Evolutionary conservation across 2,329 filamentous ascomycete species (phyloP).

Genomic region (Magnaporthales sp.): DNA sequence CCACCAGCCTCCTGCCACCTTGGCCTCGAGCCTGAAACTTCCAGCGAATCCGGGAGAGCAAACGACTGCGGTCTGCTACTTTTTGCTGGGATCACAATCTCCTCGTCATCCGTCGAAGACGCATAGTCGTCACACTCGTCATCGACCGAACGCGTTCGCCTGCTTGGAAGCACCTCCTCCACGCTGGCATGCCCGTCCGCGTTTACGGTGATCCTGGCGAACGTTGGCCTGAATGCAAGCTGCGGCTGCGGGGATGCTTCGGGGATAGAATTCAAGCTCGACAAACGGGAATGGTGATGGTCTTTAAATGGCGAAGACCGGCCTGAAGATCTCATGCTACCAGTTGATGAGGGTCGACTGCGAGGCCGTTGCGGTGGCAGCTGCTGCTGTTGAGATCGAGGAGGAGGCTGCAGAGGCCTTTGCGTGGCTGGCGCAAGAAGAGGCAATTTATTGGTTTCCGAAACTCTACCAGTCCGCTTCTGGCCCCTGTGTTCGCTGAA

Average conservation of each 20-base stretch:
- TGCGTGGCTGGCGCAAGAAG: slow-evolving; percentile 35
- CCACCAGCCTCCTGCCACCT: slow-evolving; percentile 34
- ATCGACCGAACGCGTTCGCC: slow-evolving; percentile 7
- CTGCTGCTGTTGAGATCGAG: slow-evolving; percentile 1
- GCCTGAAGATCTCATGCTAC: slow-evolving; percentile 30
- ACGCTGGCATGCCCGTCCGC: slow-evolving; percentile 50
- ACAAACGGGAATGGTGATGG: slow-evolving; percentile 37
- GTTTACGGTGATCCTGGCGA: slow-evolving; percentile 56
- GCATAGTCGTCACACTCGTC: slow-evolving; percentile 30
- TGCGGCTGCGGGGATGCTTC: slow-evolving; percentile 26
- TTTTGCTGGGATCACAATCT: slow-evolving; percentile 48
- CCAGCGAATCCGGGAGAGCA: slow-evolving; percentile 43
- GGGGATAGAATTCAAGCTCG: slow-evolving; percentile 48
- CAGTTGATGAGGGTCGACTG: slow-evolving; percentile 25
- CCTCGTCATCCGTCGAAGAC: slow-evolving; percentile 55
- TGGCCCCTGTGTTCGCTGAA: slow-evolving; percentile 44
- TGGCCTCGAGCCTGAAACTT: slow-evolving; percentile 33
- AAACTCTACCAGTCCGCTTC: slow-evolving; percentile 27
- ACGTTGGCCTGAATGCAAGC: slow-evolving; percentile 35
- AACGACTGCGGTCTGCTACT: slow-evolving; percentile 49
- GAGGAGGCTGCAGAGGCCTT: slow-evolving; percentile 14
- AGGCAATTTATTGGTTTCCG: slow-evolving; percentile 27
- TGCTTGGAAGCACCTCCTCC: slow-evolving; percentile 33
- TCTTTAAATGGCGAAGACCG: slow-evolving; percentile 44
- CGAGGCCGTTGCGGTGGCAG: slow-evolving; percentile 9